These are phyloP conservation scores for Stereocaulon alpinum DNA, from an alignment of 495 filamentous ascomycete species.

Conservation along the genomic window DNA sequence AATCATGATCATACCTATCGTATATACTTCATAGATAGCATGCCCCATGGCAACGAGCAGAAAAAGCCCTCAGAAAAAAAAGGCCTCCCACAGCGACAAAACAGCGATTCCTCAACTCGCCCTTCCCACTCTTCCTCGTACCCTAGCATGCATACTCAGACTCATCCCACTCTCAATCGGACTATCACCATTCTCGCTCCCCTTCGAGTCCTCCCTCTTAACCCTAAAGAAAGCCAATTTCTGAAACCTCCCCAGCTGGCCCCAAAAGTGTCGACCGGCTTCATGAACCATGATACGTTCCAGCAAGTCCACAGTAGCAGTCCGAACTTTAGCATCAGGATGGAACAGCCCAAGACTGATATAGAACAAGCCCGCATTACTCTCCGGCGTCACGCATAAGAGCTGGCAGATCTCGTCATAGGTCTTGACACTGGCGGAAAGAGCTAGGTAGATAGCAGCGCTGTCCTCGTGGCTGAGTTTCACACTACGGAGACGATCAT, in stretches of 20 bases:
- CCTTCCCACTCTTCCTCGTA: constrained; percentile 4
- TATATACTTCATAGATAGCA: neutral
- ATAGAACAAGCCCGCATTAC: constrained; percentile 84
- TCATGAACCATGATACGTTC: constrained; percentile 77
- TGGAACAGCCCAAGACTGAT: constrained; percentile 90
- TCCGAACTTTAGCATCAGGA: constrained; percentile 65
- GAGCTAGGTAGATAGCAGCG: constrained; percentile 69
- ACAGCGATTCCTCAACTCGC: neutral
- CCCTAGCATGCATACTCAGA: constrained; percentile 14
- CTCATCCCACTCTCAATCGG: constrained; percentile 7
- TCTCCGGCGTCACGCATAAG: constrained; percentile 76
- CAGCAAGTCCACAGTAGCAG: constrained; percentile 67
- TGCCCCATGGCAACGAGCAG: neutral
- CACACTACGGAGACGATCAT: constrained; percentile 74
- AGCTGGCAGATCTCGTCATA: constrained; percentile 87
- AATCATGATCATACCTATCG: neutral
- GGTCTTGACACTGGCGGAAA: constrained; percentile 62
- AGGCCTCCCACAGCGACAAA: neutral
- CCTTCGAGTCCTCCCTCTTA: constrained; percentile 26
- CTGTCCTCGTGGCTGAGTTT: constrained; percentile 61
- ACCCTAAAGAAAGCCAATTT: constrained; percentile 52
- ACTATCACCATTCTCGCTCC: constrained; percentile 9
- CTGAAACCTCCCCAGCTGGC: constrained; percentile 71
- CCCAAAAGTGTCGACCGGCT: constrained; percentile 90
- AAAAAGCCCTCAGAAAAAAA: neutral